Evolutionary conservation across 2,329 filamentous ascomycete genomes (phyloP).

Genomic region (Alternaria consortialis): DNA sequence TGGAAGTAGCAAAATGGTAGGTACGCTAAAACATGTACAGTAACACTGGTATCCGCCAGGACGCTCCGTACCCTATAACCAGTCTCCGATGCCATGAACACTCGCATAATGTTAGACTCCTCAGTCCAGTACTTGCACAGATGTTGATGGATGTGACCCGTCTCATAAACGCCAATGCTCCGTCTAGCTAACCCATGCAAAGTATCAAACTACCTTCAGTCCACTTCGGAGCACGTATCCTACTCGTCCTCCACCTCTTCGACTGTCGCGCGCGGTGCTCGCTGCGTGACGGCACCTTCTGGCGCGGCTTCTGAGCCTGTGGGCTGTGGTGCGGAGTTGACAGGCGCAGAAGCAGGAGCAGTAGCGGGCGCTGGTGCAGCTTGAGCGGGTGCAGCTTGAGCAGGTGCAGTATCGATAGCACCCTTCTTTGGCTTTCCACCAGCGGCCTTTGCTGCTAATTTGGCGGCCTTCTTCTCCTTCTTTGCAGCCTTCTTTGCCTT

Average conservation of each 20-base stretch:
- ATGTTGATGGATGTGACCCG: neutral
- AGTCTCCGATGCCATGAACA: neutral
- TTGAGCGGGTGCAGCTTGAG: conserved; percentile 26
- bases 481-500: conserved; percentile 57
- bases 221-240: neutral
- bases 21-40: neutral
- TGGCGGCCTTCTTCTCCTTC: conserved; percentile 49
- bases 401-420: conserved; percentile 38
- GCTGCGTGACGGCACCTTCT: conserved; percentile 37
- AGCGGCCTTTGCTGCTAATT: conserved; percentile 42
- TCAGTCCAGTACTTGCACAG: neutral
- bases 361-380: conserved; percentile 3
- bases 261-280: conserved; percentile 45
- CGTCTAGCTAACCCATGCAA: conserved; percentile 16
- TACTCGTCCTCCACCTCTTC: conserved; percentile 51
- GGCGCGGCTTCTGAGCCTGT: conserved; percentile 40
- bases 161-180: conserved; percentile 10
- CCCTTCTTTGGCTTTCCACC: conserved; percentile 46
- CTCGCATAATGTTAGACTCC: neutral
- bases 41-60: neutral
- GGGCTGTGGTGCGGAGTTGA: conserved; percentile 37
- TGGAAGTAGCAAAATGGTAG: neutral
- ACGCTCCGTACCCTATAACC: neutral
- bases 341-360: conserved; percentile 21
- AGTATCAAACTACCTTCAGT: conserved; percentile 3